Conservation (phyloP, 2,329 filamentous ascomycete species). For the Phoma sp. region DNA sequence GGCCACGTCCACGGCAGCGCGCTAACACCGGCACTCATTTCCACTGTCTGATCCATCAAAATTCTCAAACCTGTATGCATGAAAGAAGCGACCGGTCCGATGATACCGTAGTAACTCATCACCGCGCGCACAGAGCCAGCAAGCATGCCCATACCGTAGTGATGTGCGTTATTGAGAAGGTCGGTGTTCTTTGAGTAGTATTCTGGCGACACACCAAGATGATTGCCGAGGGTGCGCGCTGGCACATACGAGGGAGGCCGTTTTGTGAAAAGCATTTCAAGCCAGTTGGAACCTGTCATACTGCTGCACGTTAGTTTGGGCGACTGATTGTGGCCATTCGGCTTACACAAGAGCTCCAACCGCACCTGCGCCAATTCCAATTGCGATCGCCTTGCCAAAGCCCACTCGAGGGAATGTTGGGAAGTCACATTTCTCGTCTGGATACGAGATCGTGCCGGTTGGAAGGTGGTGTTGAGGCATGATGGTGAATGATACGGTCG, state of each 20-base stretch:
- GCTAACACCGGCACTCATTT: constrained; percentile 37
- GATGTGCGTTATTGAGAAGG: constrained; percentile 20
- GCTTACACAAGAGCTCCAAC: too few relatives aligned
- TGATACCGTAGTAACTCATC: constrained; percentile 42
- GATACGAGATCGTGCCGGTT: constrained; percentile 18
- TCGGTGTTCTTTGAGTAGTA: too few relatives aligned
- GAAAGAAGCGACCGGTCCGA: constrained; percentile 39
- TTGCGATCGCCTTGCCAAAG: constrained; percentile 27
- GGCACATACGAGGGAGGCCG: constrained; percentile 41
- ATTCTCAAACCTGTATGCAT: constrained; percentile 38
- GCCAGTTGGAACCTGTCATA: constrained; percentile 36
- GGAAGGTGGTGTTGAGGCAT: constrained; percentile 25
- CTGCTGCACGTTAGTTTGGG: constrained; percentile 17
- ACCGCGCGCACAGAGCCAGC: constrained; percentile 32
- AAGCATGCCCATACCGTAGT: constrained; percentile 39
- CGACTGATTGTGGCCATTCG: neutral
- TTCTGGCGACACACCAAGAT: too few relatives aligned
- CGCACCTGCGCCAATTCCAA: constrained; percentile 19
- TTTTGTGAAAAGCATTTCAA: constrained; percentile 38
- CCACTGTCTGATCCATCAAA: constrained; percentile 38
- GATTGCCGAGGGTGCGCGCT: constrained; percentile 31
- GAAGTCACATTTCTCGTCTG: constrained; percentile 26
- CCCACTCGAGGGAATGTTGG: constrained; percentile 24
- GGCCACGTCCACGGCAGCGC: constrained; percentile 37
- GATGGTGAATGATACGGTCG: neutral